Evolutionary conservation across 2,329 filamentous ascomycete species (phyloP).

Genomic region (Penicillium verrucosum): DNA sequence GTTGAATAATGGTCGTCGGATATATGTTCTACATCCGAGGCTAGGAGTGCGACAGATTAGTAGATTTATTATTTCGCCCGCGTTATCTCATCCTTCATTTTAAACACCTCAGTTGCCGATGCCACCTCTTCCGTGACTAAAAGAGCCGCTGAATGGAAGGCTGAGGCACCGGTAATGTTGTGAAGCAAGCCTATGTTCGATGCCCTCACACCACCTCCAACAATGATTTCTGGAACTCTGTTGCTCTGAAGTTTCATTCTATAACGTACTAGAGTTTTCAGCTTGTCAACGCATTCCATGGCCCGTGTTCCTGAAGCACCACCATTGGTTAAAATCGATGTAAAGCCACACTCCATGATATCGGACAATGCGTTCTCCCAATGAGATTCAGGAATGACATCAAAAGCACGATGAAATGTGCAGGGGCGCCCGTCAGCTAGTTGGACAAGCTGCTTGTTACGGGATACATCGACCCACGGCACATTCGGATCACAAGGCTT

Average conservation of each 20-base stretch:
- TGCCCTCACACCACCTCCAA: slow-evolving; percentile 51
- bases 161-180: slow-evolving; percentile 28
- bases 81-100: slow-evolving; percentile 1
- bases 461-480: slow-evolving; percentile 39
- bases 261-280: slow-evolving; percentile 28
- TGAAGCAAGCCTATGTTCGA: slow-evolving; percentile 41
- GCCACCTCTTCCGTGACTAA: background rate
- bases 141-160: slow-evolving; percentile 47
- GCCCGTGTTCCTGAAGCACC: slow-evolving; percentile 34
- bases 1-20: too few species aligned
- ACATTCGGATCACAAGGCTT: background rate
- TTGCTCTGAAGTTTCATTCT: background rate
- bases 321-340: slow-evolving; percentile 50
- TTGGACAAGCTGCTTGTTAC: slow-evolving; percentile 43
- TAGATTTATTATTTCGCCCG: too few species aligned
- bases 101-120: slow-evolving; percentile 1
- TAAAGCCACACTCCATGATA: slow-evolving; percentile 47
- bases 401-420: slow-evolving; percentile 57
- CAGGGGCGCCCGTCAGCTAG: slow-evolving; percentile 45
- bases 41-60: too few species aligned
- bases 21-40: too few species aligned
- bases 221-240: slow-evolving; percentile 43
- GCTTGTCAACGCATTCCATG: slow-evolving; percentile 32
- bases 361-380: slow-evolving; percentile 31
- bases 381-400: slow-evolving; percentile 34